Evolutionary conservation across 805 yeast genomes (phyloP).

Genomic region (Starmerella potacharoeniae): DNA sequence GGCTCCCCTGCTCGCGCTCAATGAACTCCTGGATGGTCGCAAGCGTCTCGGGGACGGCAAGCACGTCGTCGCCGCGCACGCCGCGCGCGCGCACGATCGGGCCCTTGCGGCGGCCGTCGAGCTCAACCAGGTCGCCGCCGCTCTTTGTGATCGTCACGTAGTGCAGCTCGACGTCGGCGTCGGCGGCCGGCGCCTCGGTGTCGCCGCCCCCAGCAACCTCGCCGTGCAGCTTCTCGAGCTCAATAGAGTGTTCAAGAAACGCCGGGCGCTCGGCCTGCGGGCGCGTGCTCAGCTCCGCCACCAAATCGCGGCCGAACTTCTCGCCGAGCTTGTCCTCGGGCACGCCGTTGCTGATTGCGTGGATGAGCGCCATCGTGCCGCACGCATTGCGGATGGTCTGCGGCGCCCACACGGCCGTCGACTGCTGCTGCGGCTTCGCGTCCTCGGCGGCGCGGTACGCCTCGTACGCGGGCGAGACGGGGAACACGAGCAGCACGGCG

Average conservation of each 20-base stretch:
- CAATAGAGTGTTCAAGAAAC: constrained; percentile 35
- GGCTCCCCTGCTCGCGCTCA: constrained; percentile 31
- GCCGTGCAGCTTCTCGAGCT: constrained; percentile 33
- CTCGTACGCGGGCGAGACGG: constrained; percentile 57
- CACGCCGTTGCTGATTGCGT: constrained; percentile 37
- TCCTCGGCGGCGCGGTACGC: constrained; percentile 37
- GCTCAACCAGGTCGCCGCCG: constrained; percentile 54
- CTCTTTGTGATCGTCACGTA: constrained; percentile 57
- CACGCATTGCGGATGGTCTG: constrained; percentile 85
- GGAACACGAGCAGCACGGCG: constrained; percentile 72
- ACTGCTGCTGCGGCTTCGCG: constrained; percentile 18
- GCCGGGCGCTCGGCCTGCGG: constrained; percentile 32
- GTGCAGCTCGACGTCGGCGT: constrained; percentile 49
- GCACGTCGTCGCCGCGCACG: constrained; percentile 26
- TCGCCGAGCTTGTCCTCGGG: constrained; percentile 23
- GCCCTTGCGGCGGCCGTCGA: constrained; percentile 80
- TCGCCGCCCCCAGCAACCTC: constrained; percentile 30
- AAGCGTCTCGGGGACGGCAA: constrained; percentile 34
- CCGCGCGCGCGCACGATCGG: constrained; percentile 42
- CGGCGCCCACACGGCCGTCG: constrained; percentile 56
- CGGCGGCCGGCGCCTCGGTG: constrained; percentile 33
- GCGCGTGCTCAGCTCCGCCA: constrained; percentile 22
- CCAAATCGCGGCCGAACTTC: constrained; percentile 25
- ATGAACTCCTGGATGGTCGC: constrained; percentile 57
- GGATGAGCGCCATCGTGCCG: constrained; percentile 82